Conservation (phyloP, 1,284 basidiomycete genomes). For the Xerocomus nothofagi region DNA sequence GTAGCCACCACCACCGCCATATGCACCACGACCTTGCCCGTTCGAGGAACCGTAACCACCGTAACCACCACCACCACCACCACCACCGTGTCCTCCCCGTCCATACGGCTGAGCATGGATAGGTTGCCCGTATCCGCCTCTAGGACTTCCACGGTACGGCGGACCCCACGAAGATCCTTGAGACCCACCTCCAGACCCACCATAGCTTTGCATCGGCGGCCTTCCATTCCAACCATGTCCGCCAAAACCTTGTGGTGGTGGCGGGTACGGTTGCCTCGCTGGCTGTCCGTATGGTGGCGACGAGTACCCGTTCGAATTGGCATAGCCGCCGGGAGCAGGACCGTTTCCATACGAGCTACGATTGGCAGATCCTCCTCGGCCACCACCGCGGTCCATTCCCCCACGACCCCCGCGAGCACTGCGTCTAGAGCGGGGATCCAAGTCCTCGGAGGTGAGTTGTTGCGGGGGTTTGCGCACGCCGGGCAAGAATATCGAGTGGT, state of each 20-base stretch:
- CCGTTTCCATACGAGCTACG: slow-evolving; percentile 36
- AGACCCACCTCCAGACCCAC: slow-evolving; percentile 25
- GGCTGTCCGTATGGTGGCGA: slow-evolving; percentile 23
- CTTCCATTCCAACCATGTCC: slow-evolving; percentile 35
- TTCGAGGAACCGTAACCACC: slow-evolving; percentile 41
- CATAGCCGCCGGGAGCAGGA: slow-evolving; percentile 28
- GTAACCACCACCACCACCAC: slow-evolving; percentile 16
- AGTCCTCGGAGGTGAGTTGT: slow-evolving; percentile 71
- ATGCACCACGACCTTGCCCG: slow-evolving; percentile 51
- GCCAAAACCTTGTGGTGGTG: slow-evolving; percentile 31
- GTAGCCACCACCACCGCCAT: slow-evolving; percentile 24
- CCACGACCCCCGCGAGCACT: slow-evolving; percentile 45
- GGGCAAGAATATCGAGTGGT: slow-evolving; percentile 82
- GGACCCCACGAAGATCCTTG: slow-evolving; percentile 30
- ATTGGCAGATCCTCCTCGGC: slow-evolving; percentile 35
- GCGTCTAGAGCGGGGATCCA: slow-evolving; percentile 52
- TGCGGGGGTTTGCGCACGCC: slow-evolving; percentile 66
- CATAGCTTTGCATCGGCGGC: slow-evolving; percentile 27
- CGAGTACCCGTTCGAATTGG: slow-evolving; percentile 21
- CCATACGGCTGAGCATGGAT: slow-evolving; percentile 27
- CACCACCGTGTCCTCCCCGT: slow-evolving; percentile 30
- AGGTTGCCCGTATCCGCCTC: slow-evolving; percentile 29
- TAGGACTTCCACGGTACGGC: slow-evolving; percentile 25
- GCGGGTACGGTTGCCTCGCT: slow-evolving; percentile 24
- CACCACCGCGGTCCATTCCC: slow-evolving; percentile 41